Evolutionary conservation across 73 alveolate species (phyloP), one percentile per base, ranked within the genome.

Genomic region (Paramecium biaurelia): DNA sequence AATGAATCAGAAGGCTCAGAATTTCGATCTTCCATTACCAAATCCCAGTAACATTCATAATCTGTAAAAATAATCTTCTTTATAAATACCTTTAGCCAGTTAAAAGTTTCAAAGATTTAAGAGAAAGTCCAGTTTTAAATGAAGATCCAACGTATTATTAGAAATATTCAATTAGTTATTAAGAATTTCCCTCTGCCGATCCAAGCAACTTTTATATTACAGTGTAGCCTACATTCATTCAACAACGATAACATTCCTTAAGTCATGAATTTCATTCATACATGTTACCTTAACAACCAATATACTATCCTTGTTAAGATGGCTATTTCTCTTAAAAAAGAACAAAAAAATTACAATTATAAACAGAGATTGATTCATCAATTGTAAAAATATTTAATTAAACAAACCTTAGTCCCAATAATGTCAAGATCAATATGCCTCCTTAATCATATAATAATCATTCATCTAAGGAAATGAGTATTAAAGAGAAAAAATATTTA

Each of bases 401-500:
- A 53, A 53, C 47, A 2, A n/a, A 43, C 7, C 32, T 7, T 43
- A 79, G 90, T 32, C 74, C 3, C 28, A 30, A 79, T 45, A 79
- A 79, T 79, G 90, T 34, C 12, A 79, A 45, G 90, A 79, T 79
- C 43, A 79, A 47, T 79, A 79, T 26, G 90, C 90, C n/a, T 79
- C 90, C 2, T 24, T 79, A 10, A 23, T 18, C 11, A 63, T 79
- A 18, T 11, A 79, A 34, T 63, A 79, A 42, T 79, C 70, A 3
- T 79, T 79, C 12, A 45, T 79, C 5, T 20, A 43, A 26, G 90
- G 90, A 45, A 79, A 79, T 47, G 76, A 79, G 2, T 23, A 43
- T 14, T 45, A 79, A 34, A 79, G 76, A 79, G 90, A 79, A 42
- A 20, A 41, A 26, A 79, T 79, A 20, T 79, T 79, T 47, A 79